phyloP scores from a whole-genome alignment of 441 rosid genomes.

The Pelargonium fulgidum region DNA sequence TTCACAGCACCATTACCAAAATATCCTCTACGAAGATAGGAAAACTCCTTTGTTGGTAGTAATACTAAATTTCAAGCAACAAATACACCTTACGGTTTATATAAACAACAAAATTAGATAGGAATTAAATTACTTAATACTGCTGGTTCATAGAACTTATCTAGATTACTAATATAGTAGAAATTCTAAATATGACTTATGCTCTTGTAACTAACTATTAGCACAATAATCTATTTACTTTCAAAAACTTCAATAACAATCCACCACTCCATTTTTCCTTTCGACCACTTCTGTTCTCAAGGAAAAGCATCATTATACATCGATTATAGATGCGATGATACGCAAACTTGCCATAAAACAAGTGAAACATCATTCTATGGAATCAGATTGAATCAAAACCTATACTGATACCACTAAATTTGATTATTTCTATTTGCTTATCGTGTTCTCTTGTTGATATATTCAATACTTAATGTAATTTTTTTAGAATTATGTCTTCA shows the following conservation, averaged over 20 bases:
- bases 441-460: not conserved
- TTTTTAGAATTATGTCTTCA: no score
- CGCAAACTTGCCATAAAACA: not conserved
- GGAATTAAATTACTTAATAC: not conserved
- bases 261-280: no score
- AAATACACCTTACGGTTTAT: not conserved
- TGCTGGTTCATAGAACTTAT: not conserved
- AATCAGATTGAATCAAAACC: no score
- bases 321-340: not conserved
- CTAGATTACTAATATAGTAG: not conserved
- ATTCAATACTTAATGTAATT: not conserved
- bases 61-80: not conserved
- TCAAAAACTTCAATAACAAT: no score
- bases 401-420: no score
- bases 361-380: no score
- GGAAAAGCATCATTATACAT: not conserved
- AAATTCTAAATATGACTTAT: not conserved
- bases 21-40: not conserved
- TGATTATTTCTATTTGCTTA: not conserved
- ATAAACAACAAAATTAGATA: no score
- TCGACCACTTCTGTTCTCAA: no score
- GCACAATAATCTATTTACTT: not conserved
- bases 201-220: not conserved
- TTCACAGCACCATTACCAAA: not conserved
- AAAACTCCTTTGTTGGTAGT: not conserved